A percentile compares a stretch with the other conserved stretches of the same genome.
Evolutionary conservation across 2,329 filamentous ascomycete species (phyloP).

Genomic region (Fusarium tuaranense): DNA sequence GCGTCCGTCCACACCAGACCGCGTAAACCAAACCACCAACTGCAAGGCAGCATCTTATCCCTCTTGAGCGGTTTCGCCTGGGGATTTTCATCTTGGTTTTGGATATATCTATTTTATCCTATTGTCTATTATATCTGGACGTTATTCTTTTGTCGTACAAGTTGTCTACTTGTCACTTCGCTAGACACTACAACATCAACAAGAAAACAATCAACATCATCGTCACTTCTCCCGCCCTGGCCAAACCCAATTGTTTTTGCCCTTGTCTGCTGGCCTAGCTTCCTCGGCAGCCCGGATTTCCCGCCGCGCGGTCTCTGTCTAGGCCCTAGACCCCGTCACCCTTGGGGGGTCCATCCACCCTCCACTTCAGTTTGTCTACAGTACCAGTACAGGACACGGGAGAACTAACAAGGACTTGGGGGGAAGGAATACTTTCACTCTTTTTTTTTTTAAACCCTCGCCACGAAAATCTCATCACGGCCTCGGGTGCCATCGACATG

Average conservation of each 20-base stretch:
- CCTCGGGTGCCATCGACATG: slow-evolving; percentile 30
- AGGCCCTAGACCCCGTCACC: slow-evolving; percentile 34
- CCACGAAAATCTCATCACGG: slow-evolving; percentile 11
- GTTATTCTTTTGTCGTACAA: neutral
- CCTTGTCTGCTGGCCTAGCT: slow-evolving; percentile 28
- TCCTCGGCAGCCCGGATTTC: slow-evolving; percentile 35
- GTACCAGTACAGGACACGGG: neutral
- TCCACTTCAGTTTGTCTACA: slow-evolving; percentile 25
- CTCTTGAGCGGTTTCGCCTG: neutral
- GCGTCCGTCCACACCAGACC: slow-evolving; percentile 34
- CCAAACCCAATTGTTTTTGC: slow-evolving; percentile 30
- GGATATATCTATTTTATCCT: neutral
- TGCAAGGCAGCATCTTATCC: slow-evolving; percentile 8
- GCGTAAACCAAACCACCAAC: slow-evolving; percentile 24
- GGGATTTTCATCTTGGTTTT: neutral
- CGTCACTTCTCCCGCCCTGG: slow-evolving; percentile 11
- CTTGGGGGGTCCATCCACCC: slow-evolving; percentile 14
- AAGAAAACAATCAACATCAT: slow-evolving; percentile 32
- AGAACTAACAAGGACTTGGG: neutral
- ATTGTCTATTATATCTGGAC: neutral
- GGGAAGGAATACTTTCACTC: slow-evolving; percentile 1
- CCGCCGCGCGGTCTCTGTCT: slow-evolving; percentile 36
- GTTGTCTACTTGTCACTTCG: neutral
- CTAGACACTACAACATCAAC: neutral
- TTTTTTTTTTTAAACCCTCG: neutral